These are phyloP conservation scores for Arctium lappa DNA, from an alignment of 129 eudicot genomes.

Conservation along the genomic window DNA sequence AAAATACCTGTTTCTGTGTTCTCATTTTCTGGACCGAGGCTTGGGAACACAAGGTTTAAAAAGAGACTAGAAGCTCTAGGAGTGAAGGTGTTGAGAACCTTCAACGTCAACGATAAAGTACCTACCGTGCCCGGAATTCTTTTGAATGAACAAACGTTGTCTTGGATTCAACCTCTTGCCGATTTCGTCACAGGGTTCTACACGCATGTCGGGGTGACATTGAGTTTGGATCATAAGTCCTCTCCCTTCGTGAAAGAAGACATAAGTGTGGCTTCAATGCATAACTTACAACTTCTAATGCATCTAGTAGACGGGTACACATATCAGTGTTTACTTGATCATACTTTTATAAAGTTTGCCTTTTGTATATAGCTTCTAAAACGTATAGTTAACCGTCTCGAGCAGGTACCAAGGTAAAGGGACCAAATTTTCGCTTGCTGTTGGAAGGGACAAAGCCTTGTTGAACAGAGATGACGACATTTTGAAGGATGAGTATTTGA, in stretches of 20 bases:
- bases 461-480: conserved; percentile 46
- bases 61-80: conserved; percentile 43
- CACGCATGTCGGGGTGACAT: conserved; percentile 55
- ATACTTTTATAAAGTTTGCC: neutral
- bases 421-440: conserved; percentile 22
- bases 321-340: neutral
- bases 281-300: conserved; percentile 61
- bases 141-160: conserved; percentile 36
- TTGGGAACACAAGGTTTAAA: conserved; percentile 48
- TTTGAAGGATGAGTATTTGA: conserved; percentile 29
- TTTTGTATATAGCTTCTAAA: neutral
- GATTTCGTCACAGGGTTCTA: conserved; percentile 40
- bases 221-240: conserved; percentile 46
- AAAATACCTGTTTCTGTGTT: conserved; percentile 39
- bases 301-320: conserved; percentile 63
- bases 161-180: conserved; percentile 11
- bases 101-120: conserved; percentile 50
- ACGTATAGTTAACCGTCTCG: neutral
- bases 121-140: conserved; percentile 45
- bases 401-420: conserved; percentile 47
- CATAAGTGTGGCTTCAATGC: conserved; percentile 24
- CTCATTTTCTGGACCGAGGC: conserved; percentile 61
- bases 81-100: conserved; percentile 49
- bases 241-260: conserved; percentile 48
- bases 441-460: conserved; percentile 47